Percentiles rank a stretch among this genome's conserved stretches.
Conservation (phyloP, 805 yeast genomes). For the Scheffersomyces lignosus region DNA sequence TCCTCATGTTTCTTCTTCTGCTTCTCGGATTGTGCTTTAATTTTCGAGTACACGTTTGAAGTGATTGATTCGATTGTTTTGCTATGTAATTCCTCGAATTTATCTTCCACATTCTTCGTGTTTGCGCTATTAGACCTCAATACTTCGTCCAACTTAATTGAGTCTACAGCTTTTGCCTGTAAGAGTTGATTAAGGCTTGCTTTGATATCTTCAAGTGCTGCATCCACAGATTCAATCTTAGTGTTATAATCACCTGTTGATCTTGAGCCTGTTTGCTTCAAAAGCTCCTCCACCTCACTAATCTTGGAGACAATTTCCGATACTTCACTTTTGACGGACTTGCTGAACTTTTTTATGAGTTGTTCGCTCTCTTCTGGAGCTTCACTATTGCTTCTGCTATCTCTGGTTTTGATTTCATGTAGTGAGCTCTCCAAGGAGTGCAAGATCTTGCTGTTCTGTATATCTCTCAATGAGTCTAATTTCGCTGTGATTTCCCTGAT, state of each 20-base stretch:
- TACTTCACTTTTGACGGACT: too few species aligned
- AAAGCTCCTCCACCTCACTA: neutral
- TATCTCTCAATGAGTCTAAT: conserved; percentile 10
- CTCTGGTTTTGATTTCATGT: neutral
- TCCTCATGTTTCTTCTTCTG: neutral
- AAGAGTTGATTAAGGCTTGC: neutral
- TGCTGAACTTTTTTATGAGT: too few species aligned
- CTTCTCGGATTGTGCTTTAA: neutral
- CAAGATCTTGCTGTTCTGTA: neutral
- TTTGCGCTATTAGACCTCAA: too few species aligned
- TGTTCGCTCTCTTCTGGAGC: neutral
- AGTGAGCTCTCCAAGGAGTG: neutral
- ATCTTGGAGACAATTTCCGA: neutral
- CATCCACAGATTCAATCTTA: neutral
- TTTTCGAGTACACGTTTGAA: neutral
- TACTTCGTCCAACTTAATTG: too few species aligned
- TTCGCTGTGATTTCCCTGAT: conserved; percentile 19
- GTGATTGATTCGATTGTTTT: too few species aligned
- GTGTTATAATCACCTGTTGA: too few species aligned
- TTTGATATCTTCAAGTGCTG: neutral
- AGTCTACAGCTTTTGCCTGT: too few species aligned
- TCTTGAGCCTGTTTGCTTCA: neutral
- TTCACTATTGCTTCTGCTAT: neutral
- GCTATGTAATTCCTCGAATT: neutral
- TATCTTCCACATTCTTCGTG: too few species aligned